phyloP scores from a whole-genome alignment of 225 moss, liverwort and hornwort species.

The Straminergon stramineum region DNA sequence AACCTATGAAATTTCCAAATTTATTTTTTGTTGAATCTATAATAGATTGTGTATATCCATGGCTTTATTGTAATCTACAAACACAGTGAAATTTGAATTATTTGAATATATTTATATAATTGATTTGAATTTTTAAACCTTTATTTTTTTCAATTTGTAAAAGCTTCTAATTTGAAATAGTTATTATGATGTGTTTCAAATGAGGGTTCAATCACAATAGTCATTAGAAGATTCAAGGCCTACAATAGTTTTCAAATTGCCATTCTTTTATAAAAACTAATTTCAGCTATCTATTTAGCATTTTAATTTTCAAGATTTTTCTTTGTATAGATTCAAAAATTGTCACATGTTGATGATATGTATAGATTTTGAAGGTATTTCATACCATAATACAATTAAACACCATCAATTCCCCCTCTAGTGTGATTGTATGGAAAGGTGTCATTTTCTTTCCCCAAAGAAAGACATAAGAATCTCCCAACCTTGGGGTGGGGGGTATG shows the following conservation, averaged over 20 bases:
- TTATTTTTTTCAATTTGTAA: too few species aligned
- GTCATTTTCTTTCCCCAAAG: neutral
- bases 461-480: neutral
- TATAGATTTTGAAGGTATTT: neutral
- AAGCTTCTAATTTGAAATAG: too few species aligned
- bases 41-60: too few species aligned
- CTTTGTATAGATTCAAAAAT: neutral
- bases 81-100: neutral
- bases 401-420: too few species aligned
- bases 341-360: neutral
- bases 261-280: neutral
- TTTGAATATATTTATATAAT: neutral
- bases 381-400: neutral
- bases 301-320: neutral
- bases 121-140: neutral
- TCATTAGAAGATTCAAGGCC: neutral
- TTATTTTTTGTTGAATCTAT: too few species aligned
- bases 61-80: too few species aligned
- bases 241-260: neutral
- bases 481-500: neutral
- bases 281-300: neutral
- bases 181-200: too few species aligned
- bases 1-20: too few species aligned
- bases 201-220: neutral
- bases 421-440: neutral